Evolutionary conservation across 2,329 filamentous ascomycete species (phyloP), one percentile per base, ranked within the genome.

Genomic region (Chrysoporthe austroafricana): DNA sequence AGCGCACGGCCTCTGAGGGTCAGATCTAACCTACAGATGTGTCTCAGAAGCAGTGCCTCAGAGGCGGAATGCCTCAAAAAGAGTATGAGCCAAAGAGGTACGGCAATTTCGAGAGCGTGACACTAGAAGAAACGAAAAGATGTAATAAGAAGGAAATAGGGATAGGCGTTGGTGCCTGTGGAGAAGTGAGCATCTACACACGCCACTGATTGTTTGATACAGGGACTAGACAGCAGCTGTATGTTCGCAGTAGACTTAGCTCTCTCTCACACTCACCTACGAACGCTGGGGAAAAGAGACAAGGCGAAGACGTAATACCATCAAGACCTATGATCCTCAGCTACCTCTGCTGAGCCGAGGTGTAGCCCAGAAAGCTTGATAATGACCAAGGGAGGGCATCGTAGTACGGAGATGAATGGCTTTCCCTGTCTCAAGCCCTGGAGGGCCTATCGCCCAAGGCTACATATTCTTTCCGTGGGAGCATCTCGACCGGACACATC

Each of bases 241-340:
- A 54, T 36, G 26, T 60, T 65, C 32, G 13, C 11, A 67, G 34
- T 59, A 67, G 21, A 26, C 36, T 48, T 57, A 65, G 52, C 39
- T 46, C 36, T 62, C 36, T 14, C n/a, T 43, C 42, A 39, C 5
- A 42, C 52, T 54, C 58, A 65, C 68, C 68, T 69, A 69, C 9
- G 46, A 36, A 32, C 16, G 64, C 26, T 39, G 26, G 56, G 14
- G 46, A 57, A 26, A 32, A 39, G 61, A 57, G 44, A 48, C 16
- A 58, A 43, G 18, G n/a, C n/a, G 39, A 39, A 64, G 43, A 64
- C 39, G 44, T 26, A 59, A 42, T 65, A 62, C 32, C 26, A 63
- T 50, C 60, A 21, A 65, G n/a, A 62, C 32, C 43, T 56, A 52
- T 44, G 26, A 26, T 16, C 43, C 46, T 21, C 34, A 50, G 7